Percentiles rank a stretch among this genome's conserved stretches.
Conservation (phyloP, 768 basidiomycete genomes). For the Hemileccinum rubropunctum region DNA sequence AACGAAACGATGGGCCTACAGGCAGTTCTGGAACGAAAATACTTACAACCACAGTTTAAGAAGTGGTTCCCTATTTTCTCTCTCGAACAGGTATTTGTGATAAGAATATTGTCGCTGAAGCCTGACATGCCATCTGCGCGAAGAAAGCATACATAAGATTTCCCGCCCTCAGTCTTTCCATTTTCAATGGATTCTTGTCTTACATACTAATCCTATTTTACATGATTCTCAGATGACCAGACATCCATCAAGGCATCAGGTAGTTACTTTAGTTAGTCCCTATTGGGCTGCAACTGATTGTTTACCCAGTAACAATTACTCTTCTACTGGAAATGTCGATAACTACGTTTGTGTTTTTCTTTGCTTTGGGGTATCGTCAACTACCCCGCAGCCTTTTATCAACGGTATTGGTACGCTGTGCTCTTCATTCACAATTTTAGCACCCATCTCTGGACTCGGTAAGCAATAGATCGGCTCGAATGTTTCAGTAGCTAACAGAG, state of each 20-base stretch:
- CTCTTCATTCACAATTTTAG: not conserved
- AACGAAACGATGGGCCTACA: too few relatives aligned
- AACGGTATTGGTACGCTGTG: not conserved
- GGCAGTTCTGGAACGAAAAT: too few relatives aligned
- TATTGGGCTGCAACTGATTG: not conserved
- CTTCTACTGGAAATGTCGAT: slow-evolving; percentile 19
- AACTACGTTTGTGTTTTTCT: slow-evolving; percentile 9
- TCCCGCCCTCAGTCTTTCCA: too few relatives aligned
- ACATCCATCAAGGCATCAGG: slow-evolving; percentile 14
- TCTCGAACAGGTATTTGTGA: too few relatives aligned
- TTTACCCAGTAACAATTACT: slow-evolving; percentile 2
- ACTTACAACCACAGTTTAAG: too few relatives aligned
- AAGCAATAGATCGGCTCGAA: not conserved
- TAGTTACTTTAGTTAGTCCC: not conserved
- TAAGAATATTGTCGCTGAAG: too few relatives aligned
- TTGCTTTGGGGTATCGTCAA: slow-evolving; percentile 10
- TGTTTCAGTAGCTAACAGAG: not conserved
- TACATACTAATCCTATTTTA: too few relatives aligned
- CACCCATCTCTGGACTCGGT: slow-evolving; percentile 17
- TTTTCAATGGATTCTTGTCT: too few relatives aligned
- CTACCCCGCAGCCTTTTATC: not conserved
- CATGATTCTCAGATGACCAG: slow-evolving; percentile 14
- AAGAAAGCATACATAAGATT: too few relatives aligned
- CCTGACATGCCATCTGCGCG: too few relatives aligned
- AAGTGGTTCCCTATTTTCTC: too few relatives aligned